Evolutionary conservation across 108 stramenopile species (phyloP).

Genomic region (Fistulifera solaris): DNA sequence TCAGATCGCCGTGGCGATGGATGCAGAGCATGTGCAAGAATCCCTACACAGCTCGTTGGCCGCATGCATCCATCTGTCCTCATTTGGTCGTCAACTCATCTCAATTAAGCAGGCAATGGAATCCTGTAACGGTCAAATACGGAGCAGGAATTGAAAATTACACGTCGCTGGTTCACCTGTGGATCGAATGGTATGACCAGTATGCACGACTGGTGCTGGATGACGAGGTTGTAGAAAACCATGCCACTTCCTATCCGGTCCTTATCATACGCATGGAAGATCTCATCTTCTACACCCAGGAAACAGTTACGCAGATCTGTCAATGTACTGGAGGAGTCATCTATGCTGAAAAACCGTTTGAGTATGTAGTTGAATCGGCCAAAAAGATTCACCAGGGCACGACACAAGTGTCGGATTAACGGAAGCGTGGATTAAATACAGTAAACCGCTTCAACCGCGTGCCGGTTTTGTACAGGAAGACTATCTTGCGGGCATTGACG

Average conservation of each 20-base stretch:
- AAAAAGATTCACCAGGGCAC: constrained; percentile 65
- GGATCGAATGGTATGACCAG: constrained; percentile 74
- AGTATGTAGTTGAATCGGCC: constrained; percentile 54
- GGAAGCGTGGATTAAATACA: constrained; percentile 66
- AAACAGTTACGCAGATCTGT: constrained; percentile 44
- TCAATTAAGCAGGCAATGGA: constrained; percentile 26
- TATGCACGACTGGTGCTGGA: constrained; percentile 17
- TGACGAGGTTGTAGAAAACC: constrained; percentile 3
- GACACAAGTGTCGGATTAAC: constrained; percentile 56
- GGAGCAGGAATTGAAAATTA: constrained; percentile 32
- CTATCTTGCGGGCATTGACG: constrained; percentile 31
- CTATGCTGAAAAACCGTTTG: constrained; percentile 33
- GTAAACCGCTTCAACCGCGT: constrained; percentile 30
- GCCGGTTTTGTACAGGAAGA: constrained; percentile 45
- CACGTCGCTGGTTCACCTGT: constrained; percentile 56
- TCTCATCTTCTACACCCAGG: constrained; percentile 48
- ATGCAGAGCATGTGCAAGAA: constrained; percentile 68
- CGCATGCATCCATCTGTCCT: constrained; percentile 52
- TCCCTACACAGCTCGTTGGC: constrained; percentile 59
- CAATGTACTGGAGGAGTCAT: constrained; percentile 72
- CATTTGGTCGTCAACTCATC: constrained; percentile 23
- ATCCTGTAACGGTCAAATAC: constrained; percentile 50
- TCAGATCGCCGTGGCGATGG: constrained; percentile 62
- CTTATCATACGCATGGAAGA: constrained; percentile 56
- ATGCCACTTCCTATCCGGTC: constrained; percentile 34